Percentiles rank a stretch among this genome's conserved stretches.
These are phyloP conservation scores for Hymenotorrendiella dingleyae DNA, from an alignment of 2,329 filamentous ascomycete genomes.

Conservation along the genomic window DNA sequence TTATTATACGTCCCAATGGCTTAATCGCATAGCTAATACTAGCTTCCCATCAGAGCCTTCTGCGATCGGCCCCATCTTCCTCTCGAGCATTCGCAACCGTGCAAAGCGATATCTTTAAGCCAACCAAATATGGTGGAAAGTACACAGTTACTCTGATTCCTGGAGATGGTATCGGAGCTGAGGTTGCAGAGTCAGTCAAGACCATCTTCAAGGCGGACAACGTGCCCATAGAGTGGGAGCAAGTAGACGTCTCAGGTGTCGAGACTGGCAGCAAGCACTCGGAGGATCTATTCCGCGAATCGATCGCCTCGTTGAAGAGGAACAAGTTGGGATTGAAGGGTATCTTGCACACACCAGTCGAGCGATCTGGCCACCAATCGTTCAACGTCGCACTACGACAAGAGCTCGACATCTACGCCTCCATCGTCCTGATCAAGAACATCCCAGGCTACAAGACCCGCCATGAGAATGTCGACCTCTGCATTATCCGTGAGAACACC, in stretches of 20 bases:
- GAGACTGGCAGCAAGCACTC: constrained; percentile 78
- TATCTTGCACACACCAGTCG: constrained; percentile 95
- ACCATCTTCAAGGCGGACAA: constrained; percentile 99
- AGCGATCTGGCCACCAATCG: constrained; percentile 93
- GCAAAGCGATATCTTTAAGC: constrained; percentile 97
- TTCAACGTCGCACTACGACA: constrained; percentile 99
- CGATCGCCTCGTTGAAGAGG: constrained; percentile 88
- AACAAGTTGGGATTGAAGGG: constrained; percentile 99
- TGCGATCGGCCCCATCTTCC: constrained; percentile 27
- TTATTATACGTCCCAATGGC: constrained; percentile 20
- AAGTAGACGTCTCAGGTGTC: constrained; percentile 90
- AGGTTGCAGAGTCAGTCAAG: constrained; percentile 97
- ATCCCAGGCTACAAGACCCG: constrained; percentile 97
- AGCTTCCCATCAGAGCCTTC: constrained; percentile 30
- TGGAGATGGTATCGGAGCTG: constrained; percentile 96
- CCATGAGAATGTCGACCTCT: constrained; percentile 94
- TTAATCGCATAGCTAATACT: constrained; percentile 19
- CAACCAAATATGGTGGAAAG: constrained; percentile 91
- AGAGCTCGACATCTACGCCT: constrained; percentile 99
- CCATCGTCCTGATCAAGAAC: constrained; percentile 98
- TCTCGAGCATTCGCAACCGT: constrained; percentile 63
- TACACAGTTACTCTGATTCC: constrained; percentile 98
- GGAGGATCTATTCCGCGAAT: constrained; percentile 92
- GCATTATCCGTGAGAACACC: constrained; percentile 99
- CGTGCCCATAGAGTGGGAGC: constrained; percentile 97